phyloP scores from a whole-genome alignment of 257 asterid species.

The Fraxinus pennsylvanica region DNA sequence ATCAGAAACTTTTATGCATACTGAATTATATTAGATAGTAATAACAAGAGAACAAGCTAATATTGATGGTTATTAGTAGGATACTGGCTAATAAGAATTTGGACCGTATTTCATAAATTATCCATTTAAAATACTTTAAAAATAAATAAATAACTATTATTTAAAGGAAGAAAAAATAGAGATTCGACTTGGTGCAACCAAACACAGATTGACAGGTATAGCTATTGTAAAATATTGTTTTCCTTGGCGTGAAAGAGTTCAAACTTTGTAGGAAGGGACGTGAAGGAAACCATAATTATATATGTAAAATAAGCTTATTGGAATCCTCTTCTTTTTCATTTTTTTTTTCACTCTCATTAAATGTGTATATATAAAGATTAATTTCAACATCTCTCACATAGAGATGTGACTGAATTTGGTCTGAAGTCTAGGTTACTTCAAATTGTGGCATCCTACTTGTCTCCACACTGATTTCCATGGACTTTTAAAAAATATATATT shows the following conservation, averaged over 20 bases:
- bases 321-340: slow-evolving; percentile 24
- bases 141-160: too few species aligned
- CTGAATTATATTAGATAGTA: too few species aligned
- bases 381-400: slow-evolving; percentile 41
- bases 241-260: slow-evolving; percentile 48
- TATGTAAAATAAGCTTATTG: slow-evolving; percentile 22
- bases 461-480: slow-evolving; percentile 37
- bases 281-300: slow-evolving; percentile 31
- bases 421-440: slow-evolving; percentile 71
- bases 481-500: neutral
- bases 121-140: neutral
- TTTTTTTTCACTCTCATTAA: neutral
- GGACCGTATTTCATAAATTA: neutral
- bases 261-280: slow-evolving; percentile 25
- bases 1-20: neutral
- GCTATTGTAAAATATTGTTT: slow-evolving; percentile 11
- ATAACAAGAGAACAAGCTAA: neutral
- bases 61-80: neutral
- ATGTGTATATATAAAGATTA: slow-evolving; percentile 30
- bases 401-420: slow-evolving; percentile 69
- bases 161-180: neutral
- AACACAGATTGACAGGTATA: neutral
- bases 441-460: slow-evolving; percentile 46
- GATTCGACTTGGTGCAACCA: neutral
- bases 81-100: neutral